Percentiles rank a stretch among this genome's conserved stretches.
Evolutionary conservation across 2,329 filamentous ascomycete genomes (phyloP).

Genomic region (Aureobasidium zeae): DNA sequence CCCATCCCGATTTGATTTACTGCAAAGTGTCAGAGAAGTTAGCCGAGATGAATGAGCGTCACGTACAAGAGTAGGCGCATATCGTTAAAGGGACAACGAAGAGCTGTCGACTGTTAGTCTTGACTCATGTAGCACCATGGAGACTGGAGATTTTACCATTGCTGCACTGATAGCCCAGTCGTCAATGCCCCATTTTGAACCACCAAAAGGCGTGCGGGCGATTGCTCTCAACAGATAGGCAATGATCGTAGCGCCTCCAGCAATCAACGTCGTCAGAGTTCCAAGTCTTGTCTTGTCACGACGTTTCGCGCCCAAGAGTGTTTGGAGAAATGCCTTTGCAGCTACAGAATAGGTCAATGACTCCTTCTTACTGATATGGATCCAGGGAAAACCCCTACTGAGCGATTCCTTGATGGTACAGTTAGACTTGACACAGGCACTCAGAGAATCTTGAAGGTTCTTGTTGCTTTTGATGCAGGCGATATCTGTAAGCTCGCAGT

Average conservation of each 20-base stretch:
- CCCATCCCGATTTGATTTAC: conserved; percentile 21
- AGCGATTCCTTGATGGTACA: conserved; percentile 13
- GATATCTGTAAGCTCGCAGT: conserved; percentile 20
- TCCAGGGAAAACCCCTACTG: not conserved
- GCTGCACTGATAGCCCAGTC: not conserved
- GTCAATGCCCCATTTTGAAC: conserved; percentile 5
- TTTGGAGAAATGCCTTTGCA: conserved; percentile 16
- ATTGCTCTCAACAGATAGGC: not conserved
- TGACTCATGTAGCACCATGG: not conserved
- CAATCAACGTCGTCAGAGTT: not conserved
- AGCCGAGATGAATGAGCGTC: conserved; percentile 24
- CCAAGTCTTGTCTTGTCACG: conserved; percentile 9
- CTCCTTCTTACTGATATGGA: not conserved
- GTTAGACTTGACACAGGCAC: conserved; percentile 14
- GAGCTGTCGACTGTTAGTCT: not conserved
- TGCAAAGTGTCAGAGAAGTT: conserved; percentile 21
- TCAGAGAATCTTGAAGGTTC: conserved; percentile 15
- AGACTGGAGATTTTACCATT: not conserved
- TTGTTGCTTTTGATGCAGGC: conserved; percentile 20
- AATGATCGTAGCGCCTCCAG: not conserved
- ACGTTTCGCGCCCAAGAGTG: conserved; percentile 4
- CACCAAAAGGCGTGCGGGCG: not conserved
- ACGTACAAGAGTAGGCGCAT: conserved; percentile 13
- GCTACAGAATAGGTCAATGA: not conserved
- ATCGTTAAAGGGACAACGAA: conserved; percentile 2